phyloP scores from a whole-genome alignment of 2,329 filamentous ascomycete genomes.

The Penicillium italicum region DNA sequence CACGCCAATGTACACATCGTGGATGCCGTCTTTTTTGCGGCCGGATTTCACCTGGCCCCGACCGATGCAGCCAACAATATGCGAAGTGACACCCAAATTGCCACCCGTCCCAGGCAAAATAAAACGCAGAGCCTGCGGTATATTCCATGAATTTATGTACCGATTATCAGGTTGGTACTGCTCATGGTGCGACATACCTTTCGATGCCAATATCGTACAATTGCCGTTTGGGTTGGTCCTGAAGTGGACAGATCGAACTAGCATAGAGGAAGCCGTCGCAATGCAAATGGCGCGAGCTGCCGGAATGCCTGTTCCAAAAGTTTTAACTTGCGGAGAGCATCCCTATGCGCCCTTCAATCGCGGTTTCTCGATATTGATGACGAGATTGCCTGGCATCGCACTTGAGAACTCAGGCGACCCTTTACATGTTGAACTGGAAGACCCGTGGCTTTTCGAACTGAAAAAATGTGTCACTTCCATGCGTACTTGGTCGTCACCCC shows the following conservation, averaged over 20 bases:
- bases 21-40: too few species aligned
- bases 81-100: too few species aligned
- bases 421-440: conserved; percentile 29
- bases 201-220: conserved; percentile 28
- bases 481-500: conserved; percentile 39
- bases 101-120: conserved; percentile 4
- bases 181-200: conserved; percentile 24
- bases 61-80: too few species aligned
- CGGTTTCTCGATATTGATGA: conserved; percentile 42
- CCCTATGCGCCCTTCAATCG: conserved; percentile 11
- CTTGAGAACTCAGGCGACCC: conserved; percentile 29
- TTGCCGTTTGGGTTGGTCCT: conserved; percentile 41
- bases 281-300: conserved; percentile 37
- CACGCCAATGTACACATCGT: too few species aligned
- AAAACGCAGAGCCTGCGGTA: conserved; percentile 24
- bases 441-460: conserved; percentile 35
- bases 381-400: conserved; percentile 35
- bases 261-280: conserved; percentile 35
- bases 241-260: conserved; percentile 39
- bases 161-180: conserved; percentile 34
- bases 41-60: too few species aligned
- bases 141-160: conserved; percentile 30
- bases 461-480: conserved; percentile 34
- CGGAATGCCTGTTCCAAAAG: conserved; percentile 36
- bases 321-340: conserved; percentile 36